phyloP scores from a whole-genome alignment of 2,329 filamentous ascomycete species.

The Aspergillus sp. region DNA sequence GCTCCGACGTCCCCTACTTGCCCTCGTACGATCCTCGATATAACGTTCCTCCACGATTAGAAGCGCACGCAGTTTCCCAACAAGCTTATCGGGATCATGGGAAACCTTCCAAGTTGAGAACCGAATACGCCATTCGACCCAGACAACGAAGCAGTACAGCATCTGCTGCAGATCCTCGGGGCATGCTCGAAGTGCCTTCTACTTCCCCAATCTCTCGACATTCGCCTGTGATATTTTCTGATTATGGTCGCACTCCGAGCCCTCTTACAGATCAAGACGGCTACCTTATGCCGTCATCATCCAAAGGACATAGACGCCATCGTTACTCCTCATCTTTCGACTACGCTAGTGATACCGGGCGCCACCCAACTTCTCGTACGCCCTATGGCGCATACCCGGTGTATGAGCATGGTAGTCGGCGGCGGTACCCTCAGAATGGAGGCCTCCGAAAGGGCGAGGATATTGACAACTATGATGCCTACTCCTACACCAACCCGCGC shows the following conservation, averaged over 20 bases:
- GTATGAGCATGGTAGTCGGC: conserved; percentile 24
- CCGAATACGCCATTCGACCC: conserved; percentile 39
- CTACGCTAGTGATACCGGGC: conserved; percentile 39
- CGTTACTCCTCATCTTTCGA: conserved; percentile 34
- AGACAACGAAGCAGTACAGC: conserved; percentile 37
- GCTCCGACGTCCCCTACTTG: conserved; percentile 31
- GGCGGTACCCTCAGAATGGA: conserved; percentile 30
- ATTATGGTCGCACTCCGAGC: conserved; percentile 32
- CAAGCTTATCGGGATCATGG: conserved; percentile 32
- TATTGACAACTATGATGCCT: conserved; percentile 43
- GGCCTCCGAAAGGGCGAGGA: conserved; percentile 35
- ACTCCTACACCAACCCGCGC: conserved; percentile 48
- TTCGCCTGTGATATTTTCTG: conserved; percentile 29
- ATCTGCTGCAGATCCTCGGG: conserved; percentile 28
- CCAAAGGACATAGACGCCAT: conserved; percentile 28
- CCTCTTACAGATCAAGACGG: conserved; percentile 34
- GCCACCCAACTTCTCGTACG: conserved; percentile 22
- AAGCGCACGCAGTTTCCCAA: conserved; percentile 35
- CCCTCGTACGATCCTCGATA: conserved; percentile 29
- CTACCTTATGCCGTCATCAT: conserved; percentile 35
- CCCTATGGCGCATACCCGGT: conserved; percentile 26
- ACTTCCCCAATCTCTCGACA: conserved; percentile 18
- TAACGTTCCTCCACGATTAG: conserved; percentile 26
- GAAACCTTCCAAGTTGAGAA: conserved; percentile 33
- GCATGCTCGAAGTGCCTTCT: conserved; percentile 29